Evolutionary conservation across 2,329 filamentous ascomycete species (phyloP), one percentile per base, ranked within the genome.

Genomic region (Parascedosporium putredinis): DNA sequence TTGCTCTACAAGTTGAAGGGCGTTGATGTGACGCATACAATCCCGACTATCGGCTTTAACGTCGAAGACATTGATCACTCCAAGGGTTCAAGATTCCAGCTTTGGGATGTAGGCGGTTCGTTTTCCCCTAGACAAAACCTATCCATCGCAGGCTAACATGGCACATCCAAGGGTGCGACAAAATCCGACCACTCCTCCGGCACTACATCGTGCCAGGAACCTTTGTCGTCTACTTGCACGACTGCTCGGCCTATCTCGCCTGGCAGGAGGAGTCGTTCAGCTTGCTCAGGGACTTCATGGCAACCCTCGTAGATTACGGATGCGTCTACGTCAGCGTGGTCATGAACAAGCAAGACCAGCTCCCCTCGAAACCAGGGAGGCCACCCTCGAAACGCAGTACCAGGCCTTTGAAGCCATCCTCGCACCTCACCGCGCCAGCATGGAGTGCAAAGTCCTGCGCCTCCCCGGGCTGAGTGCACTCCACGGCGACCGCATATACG

Each of bases 21-120:
- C 60, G 86, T 88, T 67, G 83, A 94, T 76, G 86, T 88, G 64
- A 88, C 95, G 63, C 93, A 88, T 61, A 94, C 89, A 55, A 95
- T 96, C 63, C 90, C 90, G 54, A 96, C 90, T 58, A 93, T 95
- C 64, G 90, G 84, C 53, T 95, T 96, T 74, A 96, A 96, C 63
- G 87, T 96, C 55, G 90, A 96, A 70, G 86, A 82, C 2, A 83
- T 90, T 0, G 54, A 57, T 2, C 52, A 55, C 38, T 29, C 53
- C 0, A 49, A 55, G 43, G 54, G 56, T 4, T 52, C 52, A 5
- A 57, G 55, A 9, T 51, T 62, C 1, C 57, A 55, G 0, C 44
- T 63, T 1, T 63, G 61, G 61, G 59, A 63, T 18, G 50, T 62
- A 7, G 61, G 61, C 54, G 61, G 61, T 62, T 12, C 49, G 54